Evolutionary conservation across 305 asterid species (phyloP), one percentile per base, ranked within the genome.

Genomic region (Fraxinus nigra): DNA sequence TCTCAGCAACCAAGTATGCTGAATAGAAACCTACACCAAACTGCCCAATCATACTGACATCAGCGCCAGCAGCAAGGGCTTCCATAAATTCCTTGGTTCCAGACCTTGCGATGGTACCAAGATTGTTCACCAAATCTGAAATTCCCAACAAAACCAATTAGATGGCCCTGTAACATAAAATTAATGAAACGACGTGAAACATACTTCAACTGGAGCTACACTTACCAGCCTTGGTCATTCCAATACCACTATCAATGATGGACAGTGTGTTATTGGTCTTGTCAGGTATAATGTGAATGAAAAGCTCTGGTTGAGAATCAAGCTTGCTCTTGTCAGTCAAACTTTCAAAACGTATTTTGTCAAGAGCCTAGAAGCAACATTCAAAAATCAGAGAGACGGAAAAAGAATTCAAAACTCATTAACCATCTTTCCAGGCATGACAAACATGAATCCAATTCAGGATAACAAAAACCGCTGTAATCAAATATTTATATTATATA

Each of bases 11-110:
- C 85, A 85, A 46, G 77, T 85, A 85, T 22, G 88, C 82, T 0
- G 88, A 85, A 63, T 85, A 85, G 78, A 85, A 85, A 24, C 88
- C 88, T 2, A 85, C 88, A 79, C 88, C 88, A 82, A 85, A 85
- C 79, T 85, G 88, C 56, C 88, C 88, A 48, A 85, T 85, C 88
- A 85, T 85, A 79, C 88, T 85, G 48, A 85, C 88, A 85, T 85
- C 88, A 70, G 88, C 88, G 28, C 88, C 88, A n/a, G 88, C 88
- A 18, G 86, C 78, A 59, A 85, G 43, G 7, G 88, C 88, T 38
- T 85, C 88, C 88, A 85, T 85, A 35, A 85, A 85, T 46, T 85
- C 86, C 81, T 85, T 85, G 33, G 88, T 85, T 32, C 88, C 88
- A 7, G 88, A 85, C 80, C 88, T 85, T 72, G 88, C 88, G 79